These are phyloP conservation scores for Achlya hypogyna DNA, from an alignment of 352 stramenopile species.

Conservation along the genomic window DNA sequence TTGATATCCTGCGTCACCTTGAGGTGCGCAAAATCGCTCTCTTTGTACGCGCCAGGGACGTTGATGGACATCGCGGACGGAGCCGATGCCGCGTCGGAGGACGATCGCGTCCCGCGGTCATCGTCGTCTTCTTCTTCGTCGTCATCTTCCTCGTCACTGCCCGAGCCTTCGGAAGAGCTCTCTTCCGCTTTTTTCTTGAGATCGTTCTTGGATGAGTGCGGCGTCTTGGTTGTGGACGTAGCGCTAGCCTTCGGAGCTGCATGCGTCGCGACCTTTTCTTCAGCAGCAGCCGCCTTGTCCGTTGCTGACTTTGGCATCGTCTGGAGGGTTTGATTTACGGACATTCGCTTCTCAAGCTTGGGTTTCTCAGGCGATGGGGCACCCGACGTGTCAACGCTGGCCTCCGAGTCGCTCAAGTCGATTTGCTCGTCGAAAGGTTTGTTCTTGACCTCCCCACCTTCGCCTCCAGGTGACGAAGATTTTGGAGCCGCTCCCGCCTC, in stretches of 20 bases:
- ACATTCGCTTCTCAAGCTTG: constrained; percentile 19
- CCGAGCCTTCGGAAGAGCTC: constrained; percentile 60
- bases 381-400: constrained; percentile 74
- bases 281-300: constrained; percentile 12
- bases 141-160: constrained; percentile 33
- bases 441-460: constrained; percentile 62
- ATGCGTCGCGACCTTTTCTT: constrained; percentile 22
- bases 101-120: constrained; percentile 20
- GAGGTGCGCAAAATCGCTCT: constrained; percentile 78
- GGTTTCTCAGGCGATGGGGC: constrained; percentile 46
- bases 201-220: constrained; percentile 19
- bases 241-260: constrained; percentile 24
- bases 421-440: constrained; percentile 81
- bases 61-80: constrained; percentile 42
- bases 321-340: constrained; percentile 5
- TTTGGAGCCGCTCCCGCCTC: not conserved
- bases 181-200: constrained; percentile 47
- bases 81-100: not conserved
- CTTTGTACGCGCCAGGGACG: constrained; percentile 73
- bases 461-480: constrained; percentile 9
- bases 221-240: constrained; percentile 23
- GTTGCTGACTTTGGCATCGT: constrained; percentile 18
- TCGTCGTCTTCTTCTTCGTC: constrained; percentile 48
- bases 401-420: constrained; percentile 76
- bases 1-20: constrained; percentile 86